Evolutionary conservation across 148 eudicot species (phyloP).

Genomic region (Bassia scoparia): DNA sequence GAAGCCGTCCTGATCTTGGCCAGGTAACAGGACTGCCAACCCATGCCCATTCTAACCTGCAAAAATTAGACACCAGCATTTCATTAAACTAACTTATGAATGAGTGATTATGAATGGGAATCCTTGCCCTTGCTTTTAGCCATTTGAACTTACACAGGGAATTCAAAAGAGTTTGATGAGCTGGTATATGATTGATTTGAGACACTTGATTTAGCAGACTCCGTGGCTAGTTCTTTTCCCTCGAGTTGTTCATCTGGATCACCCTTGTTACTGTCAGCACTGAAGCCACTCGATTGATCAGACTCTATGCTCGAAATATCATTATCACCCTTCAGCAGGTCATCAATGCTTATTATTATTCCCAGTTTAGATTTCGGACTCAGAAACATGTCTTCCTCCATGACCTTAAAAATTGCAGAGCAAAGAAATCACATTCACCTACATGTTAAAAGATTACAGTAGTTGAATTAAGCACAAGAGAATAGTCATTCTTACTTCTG

Average conservation of each 20-base stretch:
- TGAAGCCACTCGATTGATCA: conserved; percentile 31
- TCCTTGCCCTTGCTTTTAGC: background rate
- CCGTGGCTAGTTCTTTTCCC: conserved; percentile 21
- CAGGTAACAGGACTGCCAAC: conserved; percentile 62
- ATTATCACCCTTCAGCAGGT: conserved; percentile 18
- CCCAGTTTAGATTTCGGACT: conserved; percentile 30
- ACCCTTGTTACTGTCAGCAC: conserved; percentile 22
- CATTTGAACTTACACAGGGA: conserved; percentile 58
- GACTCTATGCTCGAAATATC: conserved; percentile 26
- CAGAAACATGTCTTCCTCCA: conserved; percentile 29
- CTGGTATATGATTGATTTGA: conserved; percentile 41
- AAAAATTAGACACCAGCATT: conserved; percentile 2
- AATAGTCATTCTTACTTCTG: conserved; percentile 12
- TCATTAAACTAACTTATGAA: too few species aligned
- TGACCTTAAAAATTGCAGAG: conserved; percentile 20
- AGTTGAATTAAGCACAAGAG: background rate
- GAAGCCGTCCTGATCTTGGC: conserved; percentile 41
- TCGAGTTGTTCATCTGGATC: conserved; percentile 25
- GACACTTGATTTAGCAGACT: conserved; percentile 33
- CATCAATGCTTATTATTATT: conserved; percentile 23
- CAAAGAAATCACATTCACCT: background rate
- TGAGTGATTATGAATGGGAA: background rate
- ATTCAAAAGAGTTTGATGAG: conserved; percentile 54
- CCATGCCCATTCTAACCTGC: conserved; percentile 61
- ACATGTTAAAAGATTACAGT: background rate